These are phyloP conservation scores for Leptographium wingfieldii DNA, from an alignment of 2,329 filamentous ascomycete genomes.

Conservation along the genomic window DNA sequence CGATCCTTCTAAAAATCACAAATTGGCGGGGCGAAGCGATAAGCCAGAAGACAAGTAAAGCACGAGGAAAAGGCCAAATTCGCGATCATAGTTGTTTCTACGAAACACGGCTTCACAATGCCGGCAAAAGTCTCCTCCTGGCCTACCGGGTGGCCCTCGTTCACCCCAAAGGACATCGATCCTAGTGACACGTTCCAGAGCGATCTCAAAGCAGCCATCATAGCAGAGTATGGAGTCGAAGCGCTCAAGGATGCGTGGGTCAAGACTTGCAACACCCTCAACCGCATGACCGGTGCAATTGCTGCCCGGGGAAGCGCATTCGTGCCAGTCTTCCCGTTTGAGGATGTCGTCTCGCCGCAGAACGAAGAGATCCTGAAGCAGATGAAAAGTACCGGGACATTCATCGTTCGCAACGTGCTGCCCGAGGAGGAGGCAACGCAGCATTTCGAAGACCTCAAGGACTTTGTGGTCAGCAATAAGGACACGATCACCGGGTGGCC, in stretches of 20 bases:
- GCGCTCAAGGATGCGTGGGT: neutral
- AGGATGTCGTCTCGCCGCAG: neutral
- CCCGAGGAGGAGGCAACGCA: neutral
- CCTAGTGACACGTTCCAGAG: neutral
- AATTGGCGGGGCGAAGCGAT: neutral
- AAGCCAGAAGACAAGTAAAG: neutral
- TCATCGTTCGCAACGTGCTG: neutral
- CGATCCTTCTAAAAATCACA: neutral
- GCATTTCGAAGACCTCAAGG: neutral
- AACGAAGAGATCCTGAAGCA: neutral
- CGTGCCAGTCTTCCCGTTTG: neutral
- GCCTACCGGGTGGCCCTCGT: neutral
- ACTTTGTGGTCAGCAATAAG: neutral
- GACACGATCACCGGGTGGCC: neutral
- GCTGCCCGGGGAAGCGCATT: neutral
- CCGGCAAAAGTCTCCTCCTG: neutral
- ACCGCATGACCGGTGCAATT: neutral
- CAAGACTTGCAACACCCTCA: neutral
- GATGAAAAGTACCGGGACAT: neutral
- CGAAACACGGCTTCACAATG: neutral
- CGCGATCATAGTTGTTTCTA: neutral
- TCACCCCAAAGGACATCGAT: neutral
- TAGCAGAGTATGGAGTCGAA: neutral
- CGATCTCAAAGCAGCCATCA: neutral
- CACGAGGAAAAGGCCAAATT: neutral